Conservation (phyloP, 148 eudicot genomes). For the Cornus florida region DNA sequence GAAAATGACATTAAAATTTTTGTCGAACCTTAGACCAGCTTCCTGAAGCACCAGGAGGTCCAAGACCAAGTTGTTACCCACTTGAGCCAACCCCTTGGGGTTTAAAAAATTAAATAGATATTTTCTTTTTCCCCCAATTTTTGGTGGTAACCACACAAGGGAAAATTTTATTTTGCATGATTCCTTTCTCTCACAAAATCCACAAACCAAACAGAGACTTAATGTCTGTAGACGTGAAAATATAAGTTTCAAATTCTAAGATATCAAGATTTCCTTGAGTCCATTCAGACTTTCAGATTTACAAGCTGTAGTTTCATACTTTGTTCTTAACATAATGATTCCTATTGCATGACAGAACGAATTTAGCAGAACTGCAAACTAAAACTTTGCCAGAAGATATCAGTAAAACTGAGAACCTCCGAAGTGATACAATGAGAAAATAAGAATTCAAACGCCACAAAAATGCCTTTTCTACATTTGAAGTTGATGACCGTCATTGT, state of each 20-base stretch:
- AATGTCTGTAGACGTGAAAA: too few species aligned
- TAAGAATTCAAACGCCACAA: not conserved
- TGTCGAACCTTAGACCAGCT: too few species aligned
- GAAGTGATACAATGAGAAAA: not conserved
- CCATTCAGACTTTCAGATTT: not conserved
- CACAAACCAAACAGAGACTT: not conserved
- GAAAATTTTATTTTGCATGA: not conserved
- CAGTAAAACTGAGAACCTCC: not conserved
- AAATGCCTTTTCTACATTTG: not conserved
- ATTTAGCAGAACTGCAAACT: not conserved
- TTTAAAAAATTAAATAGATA: too few species aligned
- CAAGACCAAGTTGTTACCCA: too few species aligned
- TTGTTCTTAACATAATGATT: not conserved
- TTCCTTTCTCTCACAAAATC: not conserved
- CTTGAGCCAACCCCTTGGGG: too few species aligned
- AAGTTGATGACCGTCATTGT: not conserved
- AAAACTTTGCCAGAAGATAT: not conserved
- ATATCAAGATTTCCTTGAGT: too few species aligned
- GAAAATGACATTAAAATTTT: too few species aligned
- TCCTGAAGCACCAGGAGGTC: too few species aligned
- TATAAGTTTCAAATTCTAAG: too few species aligned
- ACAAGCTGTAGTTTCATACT: not conserved
- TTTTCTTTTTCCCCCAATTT: too few species aligned
- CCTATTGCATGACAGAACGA: not conserved
- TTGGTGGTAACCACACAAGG: not conserved